Evolutionary conservation across 176 grass and related monocot genomes (phyloP).

Genomic region (Hsuehochloa calcarea): DNA sequence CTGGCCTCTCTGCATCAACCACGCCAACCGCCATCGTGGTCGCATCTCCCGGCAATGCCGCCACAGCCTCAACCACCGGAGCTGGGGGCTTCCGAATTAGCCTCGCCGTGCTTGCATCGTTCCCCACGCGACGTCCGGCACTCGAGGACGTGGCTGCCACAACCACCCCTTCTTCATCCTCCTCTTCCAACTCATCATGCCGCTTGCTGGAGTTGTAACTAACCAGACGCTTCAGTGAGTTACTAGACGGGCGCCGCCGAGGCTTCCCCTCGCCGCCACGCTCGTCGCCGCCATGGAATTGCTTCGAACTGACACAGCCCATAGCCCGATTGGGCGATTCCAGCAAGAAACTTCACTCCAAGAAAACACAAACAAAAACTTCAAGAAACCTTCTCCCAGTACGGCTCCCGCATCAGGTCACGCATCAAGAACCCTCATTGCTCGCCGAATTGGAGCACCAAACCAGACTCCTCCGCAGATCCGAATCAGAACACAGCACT

Average conservation of each 20-base stretch:
- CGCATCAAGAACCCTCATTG: constrained; percentile 28
- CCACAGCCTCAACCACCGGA: constrained; percentile 35
- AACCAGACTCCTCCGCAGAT: constrained; percentile 14
- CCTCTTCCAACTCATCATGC: constrained; percentile 62
- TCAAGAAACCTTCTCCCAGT: constrained; percentile 40
- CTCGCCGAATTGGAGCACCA: constrained; percentile 21
- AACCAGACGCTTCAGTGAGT: constrained; percentile 76
- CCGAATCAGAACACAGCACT: not conserved
- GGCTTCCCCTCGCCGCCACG: constrained; percentile 45
- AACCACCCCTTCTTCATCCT: constrained; percentile 58
- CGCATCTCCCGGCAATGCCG: constrained; percentile 29
- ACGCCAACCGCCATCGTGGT: constrained; percentile 16
- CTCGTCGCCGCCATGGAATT: constrained; percentile 57
- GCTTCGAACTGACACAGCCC: constrained; percentile 91
- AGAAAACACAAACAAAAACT: not conserved
- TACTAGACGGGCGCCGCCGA: constrained; percentile 54
- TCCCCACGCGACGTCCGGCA: not conserved
- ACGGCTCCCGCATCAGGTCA: constrained; percentile 43
- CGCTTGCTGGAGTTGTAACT: constrained; percentile 78
- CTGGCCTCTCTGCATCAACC: constrained; percentile 45
- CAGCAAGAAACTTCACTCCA: constrained; percentile 27
- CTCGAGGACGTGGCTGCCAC: constrained; percentile 40
- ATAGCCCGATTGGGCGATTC: constrained; percentile 54
- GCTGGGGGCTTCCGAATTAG: constrained; percentile 68
- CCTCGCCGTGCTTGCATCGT: constrained; percentile 50